Evolutionary conservation across 1,284 basidiomycete genomes (phyloP).

Genomic region (Rhodotorula sp.): DNA sequence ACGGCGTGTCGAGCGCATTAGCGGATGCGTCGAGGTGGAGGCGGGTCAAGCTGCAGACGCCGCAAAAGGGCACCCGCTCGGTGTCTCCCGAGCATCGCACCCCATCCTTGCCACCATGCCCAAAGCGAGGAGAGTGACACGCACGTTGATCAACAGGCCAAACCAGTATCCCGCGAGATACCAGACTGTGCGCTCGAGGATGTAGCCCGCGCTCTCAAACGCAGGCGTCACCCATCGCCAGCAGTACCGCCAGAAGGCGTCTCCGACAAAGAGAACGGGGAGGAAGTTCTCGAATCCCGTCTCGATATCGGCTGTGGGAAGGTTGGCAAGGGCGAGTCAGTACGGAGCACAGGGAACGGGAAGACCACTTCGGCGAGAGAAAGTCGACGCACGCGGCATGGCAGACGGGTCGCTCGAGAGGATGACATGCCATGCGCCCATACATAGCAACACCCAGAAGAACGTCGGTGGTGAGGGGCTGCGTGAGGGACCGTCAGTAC

Average conservation of each 20-base stretch:
- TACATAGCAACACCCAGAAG: conserved; percentile 62
- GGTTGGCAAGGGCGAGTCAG: conserved; percentile 17
- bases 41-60: too few relatives aligned
- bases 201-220: conserved; percentile 61
- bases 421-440: conserved; percentile 83
- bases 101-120: too few relatives aligned
- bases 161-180: conserved; percentile 79
- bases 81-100: too few relatives aligned
- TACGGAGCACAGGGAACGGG: background rate
- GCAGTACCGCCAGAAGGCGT: conserved; percentile 75
- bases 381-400: conserved; percentile 60
- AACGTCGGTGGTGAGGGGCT: conserved; percentile 37
- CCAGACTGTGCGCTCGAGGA: conserved; percentile 71
- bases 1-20: too few relatives aligned
- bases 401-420: conserved; percentile 75
- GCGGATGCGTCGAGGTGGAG: too few relatives aligned
- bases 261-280: conserved; percentile 74
- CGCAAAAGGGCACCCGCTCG: too few relatives aligned
- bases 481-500: background rate
- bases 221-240: conserved; percentile 73
- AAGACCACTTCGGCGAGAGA: too few relatives aligned
- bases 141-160: conserved; percentile 55
- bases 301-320: conserved; percentile 55
- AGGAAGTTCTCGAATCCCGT: conserved; percentile 74
- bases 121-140: conserved; percentile 59